These are phyloP conservation scores for Abrus pulchellus DNA, from an alignment of 306 rosid species.

Conservation along the genomic window DNA sequence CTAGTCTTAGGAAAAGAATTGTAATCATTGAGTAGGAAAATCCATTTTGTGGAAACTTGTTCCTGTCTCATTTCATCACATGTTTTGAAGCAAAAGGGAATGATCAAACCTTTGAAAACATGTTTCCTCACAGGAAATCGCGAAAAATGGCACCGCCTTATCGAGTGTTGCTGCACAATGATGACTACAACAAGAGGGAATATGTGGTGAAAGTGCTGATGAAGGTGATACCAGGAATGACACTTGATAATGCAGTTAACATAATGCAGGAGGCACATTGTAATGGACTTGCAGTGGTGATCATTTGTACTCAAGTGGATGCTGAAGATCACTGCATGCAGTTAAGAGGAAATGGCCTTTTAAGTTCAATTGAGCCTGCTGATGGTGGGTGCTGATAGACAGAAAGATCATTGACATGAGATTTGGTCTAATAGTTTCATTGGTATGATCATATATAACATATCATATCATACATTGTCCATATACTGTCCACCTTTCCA, in stretches of 20 bases:
- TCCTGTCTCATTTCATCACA: constrained; percentile 8
- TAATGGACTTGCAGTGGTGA: constrained; percentile 87
- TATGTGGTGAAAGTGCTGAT: constrained; percentile 94
- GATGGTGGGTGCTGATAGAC: constrained; percentile 69
- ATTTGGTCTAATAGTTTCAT: constrained; percentile 36
- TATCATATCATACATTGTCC: constrained; percentile 27
- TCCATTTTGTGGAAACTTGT: constrained; percentile 23
- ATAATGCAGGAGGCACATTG: constrained; percentile 95
- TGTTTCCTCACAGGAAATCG: constrained; percentile 66
- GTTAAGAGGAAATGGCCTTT: constrained; percentile 91
- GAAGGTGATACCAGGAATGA: constrained; percentile 98
- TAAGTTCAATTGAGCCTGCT: constrained; percentile 90
- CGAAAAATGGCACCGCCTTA: constrained; percentile 84
- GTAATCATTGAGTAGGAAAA: neutral
- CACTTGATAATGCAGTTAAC: constrained; percentile 86
- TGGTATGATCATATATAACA: neutral
- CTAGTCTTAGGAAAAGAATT: constrained; percentile 7
- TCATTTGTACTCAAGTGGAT: constrained; percentile 84
- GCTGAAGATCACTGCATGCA: constrained; percentile 98
- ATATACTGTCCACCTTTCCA: constrained; percentile 37
- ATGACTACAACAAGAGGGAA: constrained; percentile 86
- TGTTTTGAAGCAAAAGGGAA: neutral
- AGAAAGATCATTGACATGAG: constrained; percentile 24
- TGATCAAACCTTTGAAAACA: constrained; percentile 21
- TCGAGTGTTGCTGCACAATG: constrained; percentile 87